These are phyloP conservation scores for Yamadazyma diospyri DNA, from an alignment of 1,139 yeast genomes.

Conservation along the genomic window DNA sequence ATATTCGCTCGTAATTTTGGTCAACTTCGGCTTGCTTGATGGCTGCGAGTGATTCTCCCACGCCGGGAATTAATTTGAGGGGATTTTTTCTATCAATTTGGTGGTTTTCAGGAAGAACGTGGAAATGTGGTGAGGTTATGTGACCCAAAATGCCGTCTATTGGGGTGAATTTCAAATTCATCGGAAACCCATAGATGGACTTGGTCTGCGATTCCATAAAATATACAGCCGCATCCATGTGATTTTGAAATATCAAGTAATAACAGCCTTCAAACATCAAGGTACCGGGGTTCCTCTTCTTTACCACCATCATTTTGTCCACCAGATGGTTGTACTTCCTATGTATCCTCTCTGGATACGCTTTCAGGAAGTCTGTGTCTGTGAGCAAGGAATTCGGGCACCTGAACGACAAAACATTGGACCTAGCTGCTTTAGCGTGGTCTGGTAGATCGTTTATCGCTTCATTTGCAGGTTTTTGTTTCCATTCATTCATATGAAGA, in stretches of 20 bases:
- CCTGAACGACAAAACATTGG: slow-evolving; percentile 33
- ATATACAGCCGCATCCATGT: slow-evolving; percentile 49
- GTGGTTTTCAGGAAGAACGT: slow-evolving; percentile 9
- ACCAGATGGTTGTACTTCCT: slow-evolving; percentile 25
- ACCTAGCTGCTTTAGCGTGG: slow-evolving; percentile 13
- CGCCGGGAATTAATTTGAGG: slow-evolving; percentile 1
- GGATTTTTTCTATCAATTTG: slow-evolving; percentile 8
- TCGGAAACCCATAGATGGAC: slow-evolving; percentile 48
- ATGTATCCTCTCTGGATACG: slow-evolving; percentile 33
- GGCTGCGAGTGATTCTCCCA: neutral
- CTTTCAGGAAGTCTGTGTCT: slow-evolving; percentile 34
- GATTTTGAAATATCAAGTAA: slow-evolving; percentile 47
- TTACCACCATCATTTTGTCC: slow-evolving; percentile 31
- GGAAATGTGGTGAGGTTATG: slow-evolving; percentile 26
- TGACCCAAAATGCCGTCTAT: slow-evolving; percentile 16
- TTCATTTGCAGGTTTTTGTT: slow-evolving; percentile 22
- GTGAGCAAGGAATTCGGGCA: slow-evolving; percentile 37
- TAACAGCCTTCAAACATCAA: slow-evolving; percentile 46
- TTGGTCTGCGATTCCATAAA: slow-evolving; percentile 46
- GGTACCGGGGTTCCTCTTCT: slow-evolving; percentile 46
- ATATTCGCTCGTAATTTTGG: slow-evolving; percentile 9
- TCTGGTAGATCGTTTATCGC: slow-evolving; percentile 25
- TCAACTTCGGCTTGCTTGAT: slow-evolving; percentile 1
- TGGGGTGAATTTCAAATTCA: slow-evolving; percentile 42
- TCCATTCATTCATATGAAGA: slow-evolving; percentile 31